Evolutionary conservation across 768 basidiomycete genomes (phyloP), one percentile per base, ranked within the genome.

Genomic region (Cyathus striatus): DNA sequence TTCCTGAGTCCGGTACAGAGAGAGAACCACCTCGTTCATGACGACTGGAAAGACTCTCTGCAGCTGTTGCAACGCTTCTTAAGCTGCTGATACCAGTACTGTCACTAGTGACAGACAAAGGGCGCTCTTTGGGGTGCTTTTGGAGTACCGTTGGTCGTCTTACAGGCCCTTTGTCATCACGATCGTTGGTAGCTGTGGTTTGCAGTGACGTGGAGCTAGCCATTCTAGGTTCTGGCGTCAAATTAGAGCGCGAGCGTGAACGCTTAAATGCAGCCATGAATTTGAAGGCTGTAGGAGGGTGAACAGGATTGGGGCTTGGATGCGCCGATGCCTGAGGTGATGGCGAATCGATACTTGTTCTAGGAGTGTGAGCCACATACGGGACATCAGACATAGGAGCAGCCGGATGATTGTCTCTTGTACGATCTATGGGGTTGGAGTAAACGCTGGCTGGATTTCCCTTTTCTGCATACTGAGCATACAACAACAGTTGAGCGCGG

Each of bases 381-480:
- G 78, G 64, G 27, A 77, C 76, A 45, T 86, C 84, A 3, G 82
- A 79, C 32, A 72, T 68, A 32, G 78, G 72, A 24, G 68, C 69
- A 18, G 65, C 61, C 2, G 75, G 70, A 26, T 61, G 66, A 14
- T 52, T 49, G 13, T 70, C 65, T 16, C 58, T 57, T 10, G 73
- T 49, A 21, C 63, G 63, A 26, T 83, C 81, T 27, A 69, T 58
- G 23, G 78, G 74, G 44, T 76, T 75, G 25, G 74, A 69, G 46
- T 80, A 78, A 17, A 64, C 65, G 49, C 74, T 78, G 4, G 62
- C 48, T 3, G 81, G 68, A 49, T 72, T 78, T 9, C 80, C 79
- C 47, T 75, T 76, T 61, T 84, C 83, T 17, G 87, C 85, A 52
- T 87, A 86, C 47, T 88, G 82, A 0, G 86, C 85, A 48, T 86